phyloP scores from a whole-genome alignment of 1,284 basidiomycete genomes.

The Inonotus hispidus region DNA sequence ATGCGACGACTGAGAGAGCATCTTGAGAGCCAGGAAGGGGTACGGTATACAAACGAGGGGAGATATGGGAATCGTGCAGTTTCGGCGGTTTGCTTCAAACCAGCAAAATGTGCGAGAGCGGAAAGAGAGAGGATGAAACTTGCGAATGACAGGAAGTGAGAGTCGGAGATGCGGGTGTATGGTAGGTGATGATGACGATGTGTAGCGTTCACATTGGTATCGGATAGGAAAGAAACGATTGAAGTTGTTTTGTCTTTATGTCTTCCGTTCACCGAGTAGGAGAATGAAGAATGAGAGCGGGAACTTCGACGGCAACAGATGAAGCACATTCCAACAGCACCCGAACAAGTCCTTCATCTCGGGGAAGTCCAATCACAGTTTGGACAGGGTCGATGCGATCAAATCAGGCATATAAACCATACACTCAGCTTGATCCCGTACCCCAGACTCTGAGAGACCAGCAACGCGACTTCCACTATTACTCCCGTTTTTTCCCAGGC shows the following conservation, averaged over 20 bases:
- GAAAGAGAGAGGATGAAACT: not conserved
- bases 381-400: not conserved
- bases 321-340: not conserved
- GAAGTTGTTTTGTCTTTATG: not conserved
- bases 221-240: not conserved
- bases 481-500: constrained; percentile 10
- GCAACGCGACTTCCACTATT: not conserved
- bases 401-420: no score
- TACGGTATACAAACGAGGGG: not conserved
- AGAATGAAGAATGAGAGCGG: not conserved
- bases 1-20: not conserved
- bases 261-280: not conserved
- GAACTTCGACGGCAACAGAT: not conserved
- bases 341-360: not conserved
- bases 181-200: not conserved
- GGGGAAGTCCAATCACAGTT: not conserved
- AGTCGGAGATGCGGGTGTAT: not conserved
- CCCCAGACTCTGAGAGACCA: no score
- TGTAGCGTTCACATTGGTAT: not conserved
- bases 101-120: not conserved
- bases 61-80: not conserved
- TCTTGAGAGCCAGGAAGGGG: not conserved
- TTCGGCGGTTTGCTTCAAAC: no score
- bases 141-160: not conserved
- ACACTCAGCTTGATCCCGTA: no score